Base-by-base conservation (phyloP, 2,329 filamentous ascomycete genomes). In the Colletotrichum cuscutae region DNA sequence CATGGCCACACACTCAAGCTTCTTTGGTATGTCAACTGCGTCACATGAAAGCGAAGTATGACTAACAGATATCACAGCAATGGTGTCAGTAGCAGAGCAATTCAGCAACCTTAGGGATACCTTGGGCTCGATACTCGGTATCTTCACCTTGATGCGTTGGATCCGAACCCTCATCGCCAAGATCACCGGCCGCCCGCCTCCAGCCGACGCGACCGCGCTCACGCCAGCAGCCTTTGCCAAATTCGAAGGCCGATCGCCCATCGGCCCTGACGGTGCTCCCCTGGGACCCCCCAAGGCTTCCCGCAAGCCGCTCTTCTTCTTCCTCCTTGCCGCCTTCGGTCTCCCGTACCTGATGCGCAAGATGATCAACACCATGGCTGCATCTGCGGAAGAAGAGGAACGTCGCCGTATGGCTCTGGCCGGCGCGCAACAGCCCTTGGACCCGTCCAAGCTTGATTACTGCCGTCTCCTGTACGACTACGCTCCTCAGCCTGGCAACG, bases 1-100 rank as follows among this genome's bases (percentile, higher is more conserved):
- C 79, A 99, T 99, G 97, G 97, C 97, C 35, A 99, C 97, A 0
- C 97, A 99, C 83, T 98, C 95, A 6, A 98, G 95, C 66, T 99
- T 99, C 84, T 99, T 98, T 79, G 95, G 95, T 98, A 89, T 79
- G 93, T 84, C 15, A 2, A 26, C 26, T 24, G 6, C 3, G 7
- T 32, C n/a, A 61, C 22, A 8, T 7, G 26, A 5, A 24, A 22
- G 13, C 5, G 19, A 26, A 15, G 7, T 12, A 42, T 42, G 24
- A 79, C 56, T 56, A 30, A 74, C 59, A 71, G 11, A 60, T 12
- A 24, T 19, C 8, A 53, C 75, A 97, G 97, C 97, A 68, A 98
- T 99, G 95, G 94, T 99, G 52, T 97, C 96, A 9, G 97, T 99
- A 52, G 97, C 97, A 62, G 97, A 99, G 82, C 97, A 99, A 82